A percentile compares a stretch with the other conserved stretches of the same genome.
These are phyloP conservation scores for Malus sieversii DNA, from an alignment of 306 rosid genomes.

Conservation along the genomic window DNA sequence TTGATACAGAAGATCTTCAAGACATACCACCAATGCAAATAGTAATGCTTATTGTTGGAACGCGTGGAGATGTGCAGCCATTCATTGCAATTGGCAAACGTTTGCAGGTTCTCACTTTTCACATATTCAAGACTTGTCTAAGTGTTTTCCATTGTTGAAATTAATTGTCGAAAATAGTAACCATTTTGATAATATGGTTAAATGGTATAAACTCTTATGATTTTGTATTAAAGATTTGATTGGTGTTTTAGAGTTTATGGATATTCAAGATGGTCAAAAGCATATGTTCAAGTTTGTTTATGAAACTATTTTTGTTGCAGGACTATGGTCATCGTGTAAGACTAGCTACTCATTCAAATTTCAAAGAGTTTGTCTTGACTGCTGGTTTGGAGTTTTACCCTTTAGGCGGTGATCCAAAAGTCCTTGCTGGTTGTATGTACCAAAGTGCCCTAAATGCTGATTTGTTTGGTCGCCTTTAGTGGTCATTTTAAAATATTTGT, in stretches of 20 bases:
- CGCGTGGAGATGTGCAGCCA: conserved; percentile 98
- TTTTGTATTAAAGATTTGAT: neutral
- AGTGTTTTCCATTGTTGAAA: neutral
- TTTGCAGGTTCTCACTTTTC: conserved; percentile 57
- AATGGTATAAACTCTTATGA: neutral
- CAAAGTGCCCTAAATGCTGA: conserved; percentile 14
- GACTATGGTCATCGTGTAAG: conserved; percentile 98
- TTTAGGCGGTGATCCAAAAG: conserved; percentile 93
- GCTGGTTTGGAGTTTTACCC: conserved; percentile 98
- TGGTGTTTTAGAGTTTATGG: neutral
- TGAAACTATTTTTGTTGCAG: conserved; percentile 42
- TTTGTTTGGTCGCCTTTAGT: neutral
- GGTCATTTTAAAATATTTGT: neutral
- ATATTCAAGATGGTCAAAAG: conserved; percentile 4
- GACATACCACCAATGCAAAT: conserved; percentile 74
- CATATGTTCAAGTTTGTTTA: neutral
- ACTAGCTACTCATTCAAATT: conserved; percentile 95
- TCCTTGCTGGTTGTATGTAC: conserved; percentile 98
- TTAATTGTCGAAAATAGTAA: neutral
- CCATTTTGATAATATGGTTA: neutral
- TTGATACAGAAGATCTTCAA: conserved; percentile 51
- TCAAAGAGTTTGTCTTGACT: conserved; percentile 96
- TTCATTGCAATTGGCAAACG: conserved; percentile 94
- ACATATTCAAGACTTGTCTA: neutral
- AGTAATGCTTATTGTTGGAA: conserved; percentile 91